Conservation (phyloP, 1,284 basidiomycete species). For the Moesziomyces sp. region DNA sequence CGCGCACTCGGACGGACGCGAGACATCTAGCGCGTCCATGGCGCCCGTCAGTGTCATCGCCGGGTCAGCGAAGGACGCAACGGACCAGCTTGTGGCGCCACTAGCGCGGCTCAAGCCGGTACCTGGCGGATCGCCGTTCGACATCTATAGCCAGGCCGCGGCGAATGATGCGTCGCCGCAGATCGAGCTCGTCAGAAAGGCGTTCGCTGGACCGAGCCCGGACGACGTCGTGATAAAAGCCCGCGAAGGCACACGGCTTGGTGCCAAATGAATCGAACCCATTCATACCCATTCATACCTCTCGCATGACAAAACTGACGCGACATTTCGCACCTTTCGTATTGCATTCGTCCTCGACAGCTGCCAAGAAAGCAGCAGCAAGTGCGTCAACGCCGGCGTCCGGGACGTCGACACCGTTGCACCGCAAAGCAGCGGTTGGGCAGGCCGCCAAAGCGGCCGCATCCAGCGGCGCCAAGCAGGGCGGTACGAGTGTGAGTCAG, state of each 20-base stretch:
- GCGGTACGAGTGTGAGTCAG: slow-evolving; percentile 68
- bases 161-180: slow-evolving; percentile 5
- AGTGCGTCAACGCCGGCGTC: slow-evolving; percentile 36
- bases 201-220: slow-evolving; percentile 84
- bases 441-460: slow-evolving; percentile 54
- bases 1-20: background rate
- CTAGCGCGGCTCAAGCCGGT: slow-evolving; percentile 17
- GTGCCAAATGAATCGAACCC: slow-evolving; percentile 18
- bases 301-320: background rate
- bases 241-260: slow-evolving; percentile 75
- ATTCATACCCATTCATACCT: background rate
- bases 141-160: slow-evolving; percentile 28
- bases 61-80: slow-evolving; percentile 12
- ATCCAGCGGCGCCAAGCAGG: slow-evolving; percentile 40
- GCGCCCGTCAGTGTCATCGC: slow-evolving; percentile 24
- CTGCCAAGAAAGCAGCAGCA: slow-evolving; percentile 46
- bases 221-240: slow-evolving; percentile 84
- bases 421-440: slow-evolving; percentile 37
- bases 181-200: slow-evolving; percentile 51
- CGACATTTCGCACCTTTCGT: background rate
- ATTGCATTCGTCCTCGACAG: slow-evolving; percentile 2
- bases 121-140: slow-evolving; percentile 48
- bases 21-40: slow-evolving; percentile 3
- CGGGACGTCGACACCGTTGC: slow-evolving; percentile 46
- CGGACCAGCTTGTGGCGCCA: slow-evolving; percentile 26